A percentile compares a stretch with the other conserved stretches of the same genome.
Evolutionary conservation across 148 eudicot genomes (phyloP).

Genomic region (Cornus kousa): DNA sequence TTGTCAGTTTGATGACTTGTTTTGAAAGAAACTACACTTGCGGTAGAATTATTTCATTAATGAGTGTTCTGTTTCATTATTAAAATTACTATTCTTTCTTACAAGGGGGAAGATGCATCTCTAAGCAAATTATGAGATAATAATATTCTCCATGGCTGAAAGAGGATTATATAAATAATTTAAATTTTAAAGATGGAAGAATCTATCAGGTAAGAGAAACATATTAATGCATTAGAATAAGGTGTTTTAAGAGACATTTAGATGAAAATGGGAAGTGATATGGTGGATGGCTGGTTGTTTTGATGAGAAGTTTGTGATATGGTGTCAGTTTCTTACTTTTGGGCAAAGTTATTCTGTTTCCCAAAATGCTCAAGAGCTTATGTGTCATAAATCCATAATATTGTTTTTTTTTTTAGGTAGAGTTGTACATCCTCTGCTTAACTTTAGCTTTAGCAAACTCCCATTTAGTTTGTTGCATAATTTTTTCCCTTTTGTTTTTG

Average conservation of each 20-base stretch:
- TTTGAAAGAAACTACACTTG: background rate
- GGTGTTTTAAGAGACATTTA: background rate
- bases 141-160: background rate
- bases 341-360: background rate
- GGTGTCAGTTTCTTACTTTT: background rate
- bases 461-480: no score
- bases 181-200: background rate
- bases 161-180: background rate
- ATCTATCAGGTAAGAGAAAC: background rate
- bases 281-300: background rate
- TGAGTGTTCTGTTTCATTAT: background rate
- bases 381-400: background rate
- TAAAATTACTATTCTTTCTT: background rate
- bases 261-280: background rate
- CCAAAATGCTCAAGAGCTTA: background rate
- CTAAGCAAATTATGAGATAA: background rate
- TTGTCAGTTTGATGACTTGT: background rate
- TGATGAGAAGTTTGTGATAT: background rate
- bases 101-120: background rate
- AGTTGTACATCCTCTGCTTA: background rate
- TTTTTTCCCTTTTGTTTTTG: background rate
- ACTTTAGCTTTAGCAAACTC: background rate
- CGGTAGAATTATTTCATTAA: background rate
- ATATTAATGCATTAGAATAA: background rate
- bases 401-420: background rate